A percentile compares a stretch with the other conserved stretches of the same genome.
Evolutionary conservation across 495 filamentous ascomycete species (phyloP).

Genomic region (Cercophora samala): DNA sequence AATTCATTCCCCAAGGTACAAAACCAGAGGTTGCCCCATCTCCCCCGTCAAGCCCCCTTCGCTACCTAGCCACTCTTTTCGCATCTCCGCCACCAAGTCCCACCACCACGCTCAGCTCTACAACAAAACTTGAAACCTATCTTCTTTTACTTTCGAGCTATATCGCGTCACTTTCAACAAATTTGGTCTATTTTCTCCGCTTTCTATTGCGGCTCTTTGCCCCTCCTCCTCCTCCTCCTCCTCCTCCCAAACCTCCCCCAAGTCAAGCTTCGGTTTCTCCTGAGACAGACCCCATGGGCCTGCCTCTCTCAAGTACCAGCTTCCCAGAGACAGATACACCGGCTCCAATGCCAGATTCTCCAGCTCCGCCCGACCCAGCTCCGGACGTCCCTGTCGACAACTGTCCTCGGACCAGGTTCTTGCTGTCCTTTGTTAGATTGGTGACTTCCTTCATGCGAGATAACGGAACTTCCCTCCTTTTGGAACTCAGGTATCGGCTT

Average conservation of each 20-base stretch:
- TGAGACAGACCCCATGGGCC: too few relatives aligned
- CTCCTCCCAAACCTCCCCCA: too few relatives aligned
- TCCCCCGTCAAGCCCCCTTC: too few relatives aligned
- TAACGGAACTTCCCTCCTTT: not conserved
- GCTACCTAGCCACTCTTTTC: too few relatives aligned
- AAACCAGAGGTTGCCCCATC: not conserved
- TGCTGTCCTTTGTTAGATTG: not conserved
- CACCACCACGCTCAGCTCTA: too few relatives aligned
- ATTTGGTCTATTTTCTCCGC: too few relatives aligned
- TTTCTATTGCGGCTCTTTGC: too few relatives aligned
- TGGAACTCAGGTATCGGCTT: not conserved
- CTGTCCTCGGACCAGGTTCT: not conserved
- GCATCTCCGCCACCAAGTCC: not conserved
- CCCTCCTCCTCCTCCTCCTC: too few relatives aligned
- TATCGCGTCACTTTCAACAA: too few relatives aligned
- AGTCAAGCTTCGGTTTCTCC: too few relatives aligned
- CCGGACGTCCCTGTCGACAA: not conserved
- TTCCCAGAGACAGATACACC: not conserved
- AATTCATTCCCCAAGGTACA: not conserved
- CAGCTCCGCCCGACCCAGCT: not conserved
- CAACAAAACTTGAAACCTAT: too few relatives aligned
- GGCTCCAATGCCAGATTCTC: not conserved
- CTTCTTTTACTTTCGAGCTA: too few relatives aligned
- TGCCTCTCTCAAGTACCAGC: not conserved
- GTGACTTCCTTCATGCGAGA: not conserved